These are phyloP conservation scores for Globisporangium nunn DNA, from an alignment of 352 stramenopile species.

Conservation along the genomic window DNA sequence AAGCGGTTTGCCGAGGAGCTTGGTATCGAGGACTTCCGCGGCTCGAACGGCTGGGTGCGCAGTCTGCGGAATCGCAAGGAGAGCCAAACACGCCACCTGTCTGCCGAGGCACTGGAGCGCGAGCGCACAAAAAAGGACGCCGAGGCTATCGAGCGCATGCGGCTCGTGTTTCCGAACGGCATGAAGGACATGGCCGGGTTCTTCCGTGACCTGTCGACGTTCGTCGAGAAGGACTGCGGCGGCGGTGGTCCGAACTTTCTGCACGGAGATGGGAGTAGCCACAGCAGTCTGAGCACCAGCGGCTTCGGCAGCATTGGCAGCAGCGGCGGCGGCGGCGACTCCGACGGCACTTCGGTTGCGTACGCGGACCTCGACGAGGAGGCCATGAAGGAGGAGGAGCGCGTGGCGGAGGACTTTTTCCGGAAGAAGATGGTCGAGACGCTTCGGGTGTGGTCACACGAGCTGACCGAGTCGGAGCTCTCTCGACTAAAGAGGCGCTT, in stretches of 20 bases:
- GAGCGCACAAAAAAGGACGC: conserved; percentile 65
- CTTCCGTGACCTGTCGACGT: conserved; percentile 71
- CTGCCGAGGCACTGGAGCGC: conserved; percentile 43
- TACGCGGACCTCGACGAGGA: conserved; percentile 38
- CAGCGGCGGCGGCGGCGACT: background rate
- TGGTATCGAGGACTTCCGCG: conserved; percentile 67
- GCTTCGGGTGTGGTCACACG: conserved; percentile 59
- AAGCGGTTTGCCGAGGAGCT: conserved; percentile 69
- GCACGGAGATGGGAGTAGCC: background rate
- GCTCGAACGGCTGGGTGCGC: conserved; percentile 75
- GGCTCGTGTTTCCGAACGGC: conserved; percentile 53
- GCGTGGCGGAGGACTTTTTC: conserved; percentile 43
- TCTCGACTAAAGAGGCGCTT: conserved; percentile 64
- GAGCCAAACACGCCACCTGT: conserved; percentile 42
- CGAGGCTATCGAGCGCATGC: conserved; percentile 71
- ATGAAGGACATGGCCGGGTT: conserved; percentile 68
- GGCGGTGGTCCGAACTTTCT: conserved; percentile 5
- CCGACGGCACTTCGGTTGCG: conserved; percentile 10
- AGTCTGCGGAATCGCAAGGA: conserved; percentile 77
- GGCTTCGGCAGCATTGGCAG: conserved; percentile 11
- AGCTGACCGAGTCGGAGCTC: conserved; percentile 61
- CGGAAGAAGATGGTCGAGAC: conserved; percentile 78
- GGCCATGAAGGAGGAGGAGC: conserved; percentile 21
- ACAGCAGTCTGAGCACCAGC: conserved; percentile 1
- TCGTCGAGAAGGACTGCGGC: conserved; percentile 48